phyloP scores from a whole-genome alignment of 257 asterid genomes.

The Rhazya stricta region DNA sequence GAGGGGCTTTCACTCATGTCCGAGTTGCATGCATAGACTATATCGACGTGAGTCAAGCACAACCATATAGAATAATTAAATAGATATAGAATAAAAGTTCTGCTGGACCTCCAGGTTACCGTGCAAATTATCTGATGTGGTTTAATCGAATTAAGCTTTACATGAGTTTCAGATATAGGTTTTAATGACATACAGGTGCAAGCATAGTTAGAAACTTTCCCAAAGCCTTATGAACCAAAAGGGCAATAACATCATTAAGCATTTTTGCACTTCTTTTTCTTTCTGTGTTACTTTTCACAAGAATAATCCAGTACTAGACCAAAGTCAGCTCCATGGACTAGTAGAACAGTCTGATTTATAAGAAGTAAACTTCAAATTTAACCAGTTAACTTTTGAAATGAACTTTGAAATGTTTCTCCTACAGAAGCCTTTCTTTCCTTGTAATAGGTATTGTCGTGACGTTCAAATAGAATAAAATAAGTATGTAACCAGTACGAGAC shows the following conservation, averaged over 20 bases:
- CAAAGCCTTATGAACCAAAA: not conserved
- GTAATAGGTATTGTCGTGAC: not conserved
- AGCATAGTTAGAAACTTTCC: not conserved
- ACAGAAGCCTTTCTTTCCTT: not conserved
- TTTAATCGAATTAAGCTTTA: not conserved
- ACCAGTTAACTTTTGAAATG: not conserved
- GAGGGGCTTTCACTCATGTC: not conserved
- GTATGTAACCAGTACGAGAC: too few relatives aligned
- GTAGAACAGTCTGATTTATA: not conserved
- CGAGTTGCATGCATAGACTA: not conserved
- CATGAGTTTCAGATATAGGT: not conserved
- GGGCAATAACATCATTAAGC: not conserved
- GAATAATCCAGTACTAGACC: not conserved
- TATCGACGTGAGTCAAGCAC: not conserved
- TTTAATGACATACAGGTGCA: not conserved
- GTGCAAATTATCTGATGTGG: not conserved
- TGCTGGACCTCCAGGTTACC: not conserved
- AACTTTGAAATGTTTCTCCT: not conserved
- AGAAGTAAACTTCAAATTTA: not conserved
- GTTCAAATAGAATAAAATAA: too few relatives aligned
- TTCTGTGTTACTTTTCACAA: not conserved
- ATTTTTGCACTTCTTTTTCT: not conserved
- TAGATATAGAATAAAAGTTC: not conserved
- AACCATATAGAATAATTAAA: not conserved
- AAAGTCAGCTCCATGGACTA: not conserved